Conservation (phyloP, 116 monocot genomes). For the Cymodocea nodosa region DNA sequence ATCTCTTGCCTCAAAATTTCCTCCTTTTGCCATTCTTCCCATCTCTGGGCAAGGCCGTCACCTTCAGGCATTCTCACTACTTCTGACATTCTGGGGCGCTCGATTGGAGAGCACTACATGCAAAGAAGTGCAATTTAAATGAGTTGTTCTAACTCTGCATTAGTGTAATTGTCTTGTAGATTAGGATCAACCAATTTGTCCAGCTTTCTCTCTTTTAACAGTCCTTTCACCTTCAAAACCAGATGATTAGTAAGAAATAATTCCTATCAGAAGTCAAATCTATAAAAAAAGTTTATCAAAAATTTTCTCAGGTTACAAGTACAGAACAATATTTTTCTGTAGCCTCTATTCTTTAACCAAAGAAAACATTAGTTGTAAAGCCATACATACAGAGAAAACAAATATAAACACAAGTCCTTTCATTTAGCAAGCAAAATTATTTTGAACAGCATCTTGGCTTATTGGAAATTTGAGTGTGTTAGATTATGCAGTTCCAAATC, state of each 20-base stretch:
- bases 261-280: background rate
- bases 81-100: slow-evolving; percentile 61
- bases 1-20: slow-evolving; percentile 37
- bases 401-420: too few relatives aligned
- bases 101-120: slow-evolving; percentile 36
- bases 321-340: too few relatives aligned
- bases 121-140: slow-evolving; percentile 60
- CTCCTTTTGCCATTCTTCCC: slow-evolving; percentile 64
- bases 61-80: slow-evolving; percentile 68
- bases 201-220: slow-evolving; percentile 45
- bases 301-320: too few relatives aligned
- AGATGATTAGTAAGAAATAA: background rate
- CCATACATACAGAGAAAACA: too few relatives aligned
- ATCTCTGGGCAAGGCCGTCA: slow-evolving; percentile 46
- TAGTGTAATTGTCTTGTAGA: slow-evolving; percentile 33
- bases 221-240: slow-evolving; percentile 38
- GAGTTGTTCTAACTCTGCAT: slow-evolving; percentile 44
- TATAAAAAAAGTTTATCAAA: too few relatives aligned
- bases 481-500: too few relatives aligned
- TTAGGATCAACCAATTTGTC: slow-evolving; percentile 51
- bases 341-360: too few relatives aligned
- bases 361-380: too few relatives aligned
- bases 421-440: too few relatives aligned
- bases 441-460: too few relatives aligned
- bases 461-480: too few relatives aligned